A percentile compares a stretch with the other conserved stretches of the same genome.
Conservation (phyloP, 768 basidiomycete species). For the Glaciozyma martinii region DNA sequence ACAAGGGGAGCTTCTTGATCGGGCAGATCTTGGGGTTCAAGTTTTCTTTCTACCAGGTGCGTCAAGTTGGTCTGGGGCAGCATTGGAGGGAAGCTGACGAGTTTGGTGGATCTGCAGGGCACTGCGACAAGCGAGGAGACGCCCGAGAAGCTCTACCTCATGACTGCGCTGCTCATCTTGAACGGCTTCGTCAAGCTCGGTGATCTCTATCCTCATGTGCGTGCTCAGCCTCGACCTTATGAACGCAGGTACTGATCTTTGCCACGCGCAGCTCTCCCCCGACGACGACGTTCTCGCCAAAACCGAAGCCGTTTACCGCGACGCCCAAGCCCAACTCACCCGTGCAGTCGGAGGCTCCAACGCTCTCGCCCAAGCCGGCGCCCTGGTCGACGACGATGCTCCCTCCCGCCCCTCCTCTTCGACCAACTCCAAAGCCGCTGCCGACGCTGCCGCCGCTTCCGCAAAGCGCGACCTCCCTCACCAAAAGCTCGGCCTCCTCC, state of each 20-base stretch:
- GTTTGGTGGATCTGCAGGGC: slow-evolving; percentile 42
- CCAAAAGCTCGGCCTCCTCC: slow-evolving; percentile 70
- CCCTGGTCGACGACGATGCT: slow-evolving; percentile 50
- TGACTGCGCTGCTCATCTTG: slow-evolving; percentile 77
- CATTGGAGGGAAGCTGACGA: background rate
- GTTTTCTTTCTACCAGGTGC: slow-evolving; percentile 78
- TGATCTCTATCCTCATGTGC: slow-evolving; percentile 86
- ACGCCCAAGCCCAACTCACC: slow-evolving; percentile 54
- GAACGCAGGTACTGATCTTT: background rate
- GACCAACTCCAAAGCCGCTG: background rate
- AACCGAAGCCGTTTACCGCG: slow-evolving; percentile 57
- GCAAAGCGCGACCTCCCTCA: slow-evolving; percentile 46
- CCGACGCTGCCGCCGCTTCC: slow-evolving; percentile 2
- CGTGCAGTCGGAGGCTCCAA: slow-evolving; percentile 48
- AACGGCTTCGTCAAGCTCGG: slow-evolving; percentile 79
- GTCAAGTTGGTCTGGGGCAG: slow-evolving; percentile 26
- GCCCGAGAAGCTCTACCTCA: slow-evolving; percentile 65
- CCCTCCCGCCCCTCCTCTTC: slow-evolving; percentile 7
- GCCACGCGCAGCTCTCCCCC: slow-evolving; percentile 50
- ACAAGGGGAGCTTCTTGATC: slow-evolving; percentile 34
- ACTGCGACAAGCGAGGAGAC: slow-evolving; percentile 56
- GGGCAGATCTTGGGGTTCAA: slow-evolving; percentile 98
- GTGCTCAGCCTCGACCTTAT: slow-evolving; percentile 34
- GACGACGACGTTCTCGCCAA: slow-evolving; percentile 65
- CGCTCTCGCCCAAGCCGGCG: slow-evolving; percentile 74